Conservation (phyloP, 352 stramenopile genomes). For the Phytopythium oedochilum region DNA sequence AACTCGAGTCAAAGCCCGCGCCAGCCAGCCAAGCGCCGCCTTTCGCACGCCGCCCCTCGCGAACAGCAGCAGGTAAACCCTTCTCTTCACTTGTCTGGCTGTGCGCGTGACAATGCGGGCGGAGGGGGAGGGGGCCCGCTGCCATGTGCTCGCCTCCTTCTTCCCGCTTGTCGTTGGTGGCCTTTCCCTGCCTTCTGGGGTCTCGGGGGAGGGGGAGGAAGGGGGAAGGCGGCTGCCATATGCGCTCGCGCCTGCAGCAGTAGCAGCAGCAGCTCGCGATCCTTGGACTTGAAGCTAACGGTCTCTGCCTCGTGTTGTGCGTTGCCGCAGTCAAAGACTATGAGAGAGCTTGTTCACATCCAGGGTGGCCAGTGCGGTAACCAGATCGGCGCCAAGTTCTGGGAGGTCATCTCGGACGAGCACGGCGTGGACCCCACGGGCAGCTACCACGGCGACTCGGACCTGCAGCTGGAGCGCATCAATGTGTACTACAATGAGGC, state of each 20-base stretch:
- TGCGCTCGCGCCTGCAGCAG: neutral
- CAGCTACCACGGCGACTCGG: slow-evolving; percentile 94
- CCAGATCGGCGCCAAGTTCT: slow-evolving; percentile 99
- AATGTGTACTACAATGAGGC: slow-evolving; percentile 99
- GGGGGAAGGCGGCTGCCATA: slow-evolving; percentile 1
- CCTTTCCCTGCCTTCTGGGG: neutral
- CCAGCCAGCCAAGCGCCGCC: slow-evolving; percentile 65
- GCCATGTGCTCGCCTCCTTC: neutral
- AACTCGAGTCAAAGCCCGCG: slow-evolving; percentile 66
- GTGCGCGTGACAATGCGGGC: neutral
- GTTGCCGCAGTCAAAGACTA: slow-evolving; percentile 38
- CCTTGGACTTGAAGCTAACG: slow-evolving; percentile 3
- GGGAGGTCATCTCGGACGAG: slow-evolving; percentile 96
- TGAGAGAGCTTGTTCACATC: slow-evolving; percentile 98
- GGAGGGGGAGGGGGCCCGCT: neutral
- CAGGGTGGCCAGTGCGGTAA: slow-evolving; percentile 98
- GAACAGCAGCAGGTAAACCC: slow-evolving; percentile 38
- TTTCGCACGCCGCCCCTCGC: slow-evolving; percentile 17
- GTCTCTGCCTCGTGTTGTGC: slow-evolving; percentile 5
- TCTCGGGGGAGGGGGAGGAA: neutral
- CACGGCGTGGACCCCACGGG: slow-evolving; percentile 93
- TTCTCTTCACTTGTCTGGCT: neutral
- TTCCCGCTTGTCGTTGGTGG: neutral
- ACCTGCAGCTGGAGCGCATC: slow-evolving; percentile 97
- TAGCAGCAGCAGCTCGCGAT: neutral